These are phyloP conservation scores for Lodderomyces pseudojiufengensis DNA, from an alignment of 1,139 yeast species.

Conservation along the genomic window DNA sequence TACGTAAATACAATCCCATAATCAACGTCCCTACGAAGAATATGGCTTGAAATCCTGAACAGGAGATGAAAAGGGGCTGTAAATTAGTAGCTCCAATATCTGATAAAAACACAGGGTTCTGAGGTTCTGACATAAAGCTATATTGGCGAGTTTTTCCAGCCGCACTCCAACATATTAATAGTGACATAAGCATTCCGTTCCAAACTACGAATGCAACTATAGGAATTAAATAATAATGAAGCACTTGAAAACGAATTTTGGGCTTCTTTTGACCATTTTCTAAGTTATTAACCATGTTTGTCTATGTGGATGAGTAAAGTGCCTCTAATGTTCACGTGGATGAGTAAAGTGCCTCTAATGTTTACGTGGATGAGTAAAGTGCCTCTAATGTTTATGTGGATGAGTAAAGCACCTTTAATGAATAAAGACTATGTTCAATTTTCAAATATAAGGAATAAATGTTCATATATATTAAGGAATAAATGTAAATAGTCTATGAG, in stretches of 20 bases:
- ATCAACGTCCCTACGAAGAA: conserved; percentile 65
- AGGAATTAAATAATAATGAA: conserved; percentile 37
- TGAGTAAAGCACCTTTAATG: too few species aligned
- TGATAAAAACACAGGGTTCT: conserved; percentile 69
- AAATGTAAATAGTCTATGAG: too few species aligned
- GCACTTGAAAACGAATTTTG: conserved; percentile 22
- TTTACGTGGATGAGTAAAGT: too few species aligned
- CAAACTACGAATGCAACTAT: conserved; percentile 28
- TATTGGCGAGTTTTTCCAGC: conserved; percentile 81
- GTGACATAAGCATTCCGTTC: conserved; percentile 44
- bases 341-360: too few species aligned
- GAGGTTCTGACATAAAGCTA: conserved; percentile 46
- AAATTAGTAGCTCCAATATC: conserved; percentile 83
- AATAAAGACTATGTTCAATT: too few species aligned
- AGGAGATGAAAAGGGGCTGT: conserved; percentile 79
- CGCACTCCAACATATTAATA: conserved; percentile 54
- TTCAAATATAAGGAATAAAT: too few species aligned
- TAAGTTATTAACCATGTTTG: too few species aligned
- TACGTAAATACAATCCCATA: conserved; percentile 52
- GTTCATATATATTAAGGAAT: too few species aligned
- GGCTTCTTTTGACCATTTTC: conserved; percentile 8
- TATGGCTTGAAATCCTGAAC: conserved; percentile 75
- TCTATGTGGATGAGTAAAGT: too few species aligned
- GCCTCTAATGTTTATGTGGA: too few species aligned
- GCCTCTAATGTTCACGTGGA: too few species aligned